phyloP scores from a whole-genome alignment of 2,329 filamentous ascomycete genomes.

The Ilyonectria sp. region DNA sequence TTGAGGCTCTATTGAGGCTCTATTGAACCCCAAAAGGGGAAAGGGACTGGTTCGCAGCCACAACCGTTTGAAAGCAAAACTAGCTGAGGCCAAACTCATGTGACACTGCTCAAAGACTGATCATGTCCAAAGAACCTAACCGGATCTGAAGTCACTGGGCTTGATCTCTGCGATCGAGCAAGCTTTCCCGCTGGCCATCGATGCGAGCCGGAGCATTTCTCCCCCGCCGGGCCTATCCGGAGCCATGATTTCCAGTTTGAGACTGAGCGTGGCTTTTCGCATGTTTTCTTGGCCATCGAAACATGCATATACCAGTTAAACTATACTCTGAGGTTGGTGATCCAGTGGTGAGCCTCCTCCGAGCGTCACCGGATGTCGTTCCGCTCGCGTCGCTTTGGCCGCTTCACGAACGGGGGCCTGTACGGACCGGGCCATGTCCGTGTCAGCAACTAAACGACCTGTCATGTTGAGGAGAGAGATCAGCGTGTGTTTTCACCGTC shows the following conservation, averaged over 20 bases:
- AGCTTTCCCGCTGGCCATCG: not conserved
- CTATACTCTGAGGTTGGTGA: too few species aligned
- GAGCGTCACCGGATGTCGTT: not conserved
- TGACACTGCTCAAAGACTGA: not conserved
- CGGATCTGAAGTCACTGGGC: too few species aligned
- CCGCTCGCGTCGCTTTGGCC: not conserved
- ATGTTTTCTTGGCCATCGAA: not conserved
- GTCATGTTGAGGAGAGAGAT: not conserved
- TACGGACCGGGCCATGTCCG: too few species aligned
- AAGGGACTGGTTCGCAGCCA: not conserved
- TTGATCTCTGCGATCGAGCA: not conserved
- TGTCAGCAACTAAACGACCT: not conserved
- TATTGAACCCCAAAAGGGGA: conserved; percentile 10
- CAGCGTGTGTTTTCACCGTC: not conserved
- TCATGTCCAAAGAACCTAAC: not conserved
- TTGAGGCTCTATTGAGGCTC: conserved; percentile 3
- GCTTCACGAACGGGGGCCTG: not conserved
- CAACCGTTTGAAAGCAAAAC: not conserved
- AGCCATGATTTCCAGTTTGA: not conserved
- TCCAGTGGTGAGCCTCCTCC: too few species aligned
- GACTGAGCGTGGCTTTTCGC: not conserved
- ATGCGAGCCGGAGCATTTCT: not conserved
- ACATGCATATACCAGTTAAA: too few species aligned
- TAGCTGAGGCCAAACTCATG: not conserved
- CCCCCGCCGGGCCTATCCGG: not conserved